These are phyloP conservation scores for Eimeria sp. DNA, from an alignment of 169 alveolate species.

Conservation along the genomic window DNA sequence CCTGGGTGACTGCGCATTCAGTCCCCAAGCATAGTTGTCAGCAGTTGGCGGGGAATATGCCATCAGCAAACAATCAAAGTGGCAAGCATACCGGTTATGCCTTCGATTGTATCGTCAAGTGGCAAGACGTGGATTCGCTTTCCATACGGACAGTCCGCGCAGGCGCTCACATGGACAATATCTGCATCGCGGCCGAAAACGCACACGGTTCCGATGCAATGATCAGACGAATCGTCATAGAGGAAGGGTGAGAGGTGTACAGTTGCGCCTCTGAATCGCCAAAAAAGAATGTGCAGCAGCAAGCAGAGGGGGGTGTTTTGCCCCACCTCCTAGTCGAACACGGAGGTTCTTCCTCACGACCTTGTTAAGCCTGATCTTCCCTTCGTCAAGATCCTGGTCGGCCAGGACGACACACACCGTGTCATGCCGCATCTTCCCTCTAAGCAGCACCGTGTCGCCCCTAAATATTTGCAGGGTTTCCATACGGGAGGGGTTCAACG, in stretches of 20 bases:
- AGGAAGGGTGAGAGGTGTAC: background rate
- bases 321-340: constrained; percentile 97
- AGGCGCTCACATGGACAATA: constrained; percentile 97
- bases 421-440: constrained; percentile 99
- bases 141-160: constrained; percentile 99
- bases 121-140: constrained; percentile 99
- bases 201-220: background rate
- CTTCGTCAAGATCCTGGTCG: constrained; percentile 98
- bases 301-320: background rate
- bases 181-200: constrained; percentile 87
- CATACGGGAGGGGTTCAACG: constrained; percentile 97
- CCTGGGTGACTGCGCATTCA: background rate
- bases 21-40: background rate
- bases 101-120: constrained; percentile 99
- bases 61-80: background rate
- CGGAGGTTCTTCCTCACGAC: constrained; percentile 98
- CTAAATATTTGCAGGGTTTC: constrained; percentile 98
- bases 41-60: background rate
- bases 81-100: constrained; percentile 92
- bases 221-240: background rate
- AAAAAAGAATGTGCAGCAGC: background rate
- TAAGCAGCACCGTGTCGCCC: constrained; percentile 99
- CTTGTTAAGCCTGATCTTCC: constrained; percentile 98
- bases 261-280: background rate
- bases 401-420: constrained; percentile 99